Evolutionary conservation across 2,329 filamentous ascomycete genomes (phyloP).

Genomic region (Huntiella decipiens): DNA sequence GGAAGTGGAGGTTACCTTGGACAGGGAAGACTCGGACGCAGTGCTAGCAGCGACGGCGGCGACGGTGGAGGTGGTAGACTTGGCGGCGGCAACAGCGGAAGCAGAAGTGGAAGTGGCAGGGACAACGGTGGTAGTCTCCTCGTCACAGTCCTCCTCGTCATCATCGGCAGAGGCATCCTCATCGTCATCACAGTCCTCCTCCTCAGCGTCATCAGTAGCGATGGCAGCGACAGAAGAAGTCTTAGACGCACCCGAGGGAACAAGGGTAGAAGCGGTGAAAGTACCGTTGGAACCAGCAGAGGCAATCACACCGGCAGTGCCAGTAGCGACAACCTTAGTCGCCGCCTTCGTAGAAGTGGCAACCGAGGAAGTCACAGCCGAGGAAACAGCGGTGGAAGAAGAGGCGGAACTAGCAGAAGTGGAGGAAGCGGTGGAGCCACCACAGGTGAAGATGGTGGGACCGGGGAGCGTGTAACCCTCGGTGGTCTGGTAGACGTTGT

Average conservation of each 20-base stretch:
- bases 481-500: constrained; percentile 16
- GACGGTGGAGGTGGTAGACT: not conserved
- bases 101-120: not conserved
- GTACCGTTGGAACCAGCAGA: not conserved
- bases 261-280: not conserved
- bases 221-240: not conserved
- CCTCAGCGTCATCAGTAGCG: not conserved
- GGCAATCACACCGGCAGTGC: not conserved
- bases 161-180: not conserved
- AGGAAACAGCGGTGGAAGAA: not conserved
- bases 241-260: not conserved
- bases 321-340: not conserved
- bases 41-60: not conserved
- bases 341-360: not conserved
- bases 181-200: not conserved
- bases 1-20: not conserved
- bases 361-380: not conserved
- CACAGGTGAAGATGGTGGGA: constrained; percentile 17
- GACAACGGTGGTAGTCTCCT: not conserved
- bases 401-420: not conserved
- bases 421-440: not conserved
- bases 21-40: not conserved
- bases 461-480: constrained; percentile 16
- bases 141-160: not conserved
- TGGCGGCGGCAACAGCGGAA: too few relatives aligned